Evolutionary conservation across 805 yeast species (phyloP), one percentile per base, ranked within the genome.

Genomic region (Lipomyces sp.): DNA sequence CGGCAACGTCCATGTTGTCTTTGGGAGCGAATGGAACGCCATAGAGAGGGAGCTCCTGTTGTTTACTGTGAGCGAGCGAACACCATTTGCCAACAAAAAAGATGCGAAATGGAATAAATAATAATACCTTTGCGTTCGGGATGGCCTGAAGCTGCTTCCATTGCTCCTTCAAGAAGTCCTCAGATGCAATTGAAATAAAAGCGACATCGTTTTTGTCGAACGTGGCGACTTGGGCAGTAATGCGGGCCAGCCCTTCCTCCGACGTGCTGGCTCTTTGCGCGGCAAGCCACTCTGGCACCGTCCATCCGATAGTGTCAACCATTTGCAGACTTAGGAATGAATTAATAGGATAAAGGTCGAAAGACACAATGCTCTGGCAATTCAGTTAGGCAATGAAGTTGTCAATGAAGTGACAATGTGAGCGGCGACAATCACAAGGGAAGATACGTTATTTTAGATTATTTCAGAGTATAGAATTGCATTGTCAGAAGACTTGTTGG

Each of bases 21-120:
- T 91, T 91, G 42, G 93, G 80, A 13, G 96, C 98, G 39, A 87
- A 78, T 1, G 98, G 98, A 2, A 93, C 98, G 67, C 98, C 98
- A 64, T 83, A 91, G 19, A 91, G 75, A 13, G 88, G 86, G 14
- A 69, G 61, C 2, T 53, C 51, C 50, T 65, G 50, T 14, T 38
- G 29, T n/a, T n/a, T n/a, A n/a, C 28, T 38, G 41, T 47, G 14
- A 51, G 43, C 38, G 31, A 23, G 21, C 2, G 18, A 18, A 21
- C 21, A 28, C 23, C n/a, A n/a, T n/a, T n/a, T n/a, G n/a, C n/a
- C n/a, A n/a, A n/a, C n/a, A n/a, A n/a, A n/a, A n/a, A n/a, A n/a
- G n/a, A n/a, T 22, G 18, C 22, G 10, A 23, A 19, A 18, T 26
- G 28, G 18, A 13, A 16, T 14, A 11, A n/a, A 23, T 16, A 86